Conservation (phyloP, 148 eudicot species). For the Silene uniflora region DNA sequence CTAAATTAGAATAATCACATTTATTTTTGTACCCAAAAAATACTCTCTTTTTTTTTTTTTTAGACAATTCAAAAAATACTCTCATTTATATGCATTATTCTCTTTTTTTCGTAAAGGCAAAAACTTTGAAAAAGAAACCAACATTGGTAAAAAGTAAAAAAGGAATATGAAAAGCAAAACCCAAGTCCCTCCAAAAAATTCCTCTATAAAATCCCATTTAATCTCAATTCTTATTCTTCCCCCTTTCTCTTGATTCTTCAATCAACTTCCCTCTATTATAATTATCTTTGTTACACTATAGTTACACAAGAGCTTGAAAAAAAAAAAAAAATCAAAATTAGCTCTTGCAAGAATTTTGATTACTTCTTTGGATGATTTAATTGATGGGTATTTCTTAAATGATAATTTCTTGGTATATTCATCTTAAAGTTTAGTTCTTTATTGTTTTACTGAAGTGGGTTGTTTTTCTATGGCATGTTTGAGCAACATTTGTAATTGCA, state of each 20-base stretch:
- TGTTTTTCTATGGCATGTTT: background rate
- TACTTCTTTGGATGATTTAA: background rate
- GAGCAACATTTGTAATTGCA: background rate
- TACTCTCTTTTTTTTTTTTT: no score
- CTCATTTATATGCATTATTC: no score
- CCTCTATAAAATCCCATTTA: constrained; percentile 11
- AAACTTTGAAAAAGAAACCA: constrained; percentile 1
- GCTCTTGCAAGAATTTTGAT: background rate
- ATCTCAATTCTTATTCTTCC: constrained; percentile 2
- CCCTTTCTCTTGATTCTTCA: constrained; percentile 6
- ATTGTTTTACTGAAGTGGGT: background rate
- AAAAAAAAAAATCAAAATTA: no score
- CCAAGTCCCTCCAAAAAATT: constrained; percentile 11
- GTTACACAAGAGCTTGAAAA: background rate
- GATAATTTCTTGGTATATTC: background rate
- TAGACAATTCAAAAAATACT: no score
- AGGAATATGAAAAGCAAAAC: constrained; percentile 10
- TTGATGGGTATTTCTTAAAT: background rate
- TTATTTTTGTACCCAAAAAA: background rate
- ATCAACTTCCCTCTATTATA: background rate
- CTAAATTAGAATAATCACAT: background rate
- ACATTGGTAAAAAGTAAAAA: background rate
- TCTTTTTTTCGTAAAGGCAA: background rate
- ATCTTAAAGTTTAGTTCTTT: constrained; percentile 2
- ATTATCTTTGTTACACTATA: background rate